Evolutionary conservation across 257 asterid species (phyloP).

Genomic region (Solanum neorickii): DNA sequence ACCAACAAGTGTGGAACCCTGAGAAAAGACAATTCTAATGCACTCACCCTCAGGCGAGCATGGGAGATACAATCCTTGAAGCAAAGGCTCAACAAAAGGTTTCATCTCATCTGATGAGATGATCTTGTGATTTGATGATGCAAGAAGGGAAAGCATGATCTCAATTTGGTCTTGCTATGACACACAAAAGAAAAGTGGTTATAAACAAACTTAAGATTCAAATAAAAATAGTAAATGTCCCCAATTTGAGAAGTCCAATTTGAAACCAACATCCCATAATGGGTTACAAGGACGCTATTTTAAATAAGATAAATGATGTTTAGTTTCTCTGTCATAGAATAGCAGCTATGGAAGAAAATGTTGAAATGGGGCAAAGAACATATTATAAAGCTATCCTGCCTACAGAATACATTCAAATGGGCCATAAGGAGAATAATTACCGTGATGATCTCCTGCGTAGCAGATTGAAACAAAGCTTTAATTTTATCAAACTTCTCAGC

Average conservation of each 20-base stretch:
- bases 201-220: not conserved
- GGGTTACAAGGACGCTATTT: not conserved
- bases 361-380: not conserved
- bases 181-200: constrained; percentile 4
- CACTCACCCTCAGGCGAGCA: constrained; percentile 39
- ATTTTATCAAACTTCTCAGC: constrained; percentile 39
- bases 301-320: not conserved
- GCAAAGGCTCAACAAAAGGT: constrained; percentile 50
- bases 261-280: not conserved
- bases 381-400: not conserved
- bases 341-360: not conserved
- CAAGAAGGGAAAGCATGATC: constrained; percentile 38
- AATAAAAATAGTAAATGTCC: not conserved
- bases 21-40: not conserved
- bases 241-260: not conserved
- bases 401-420: not conserved
- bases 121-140: constrained; percentile 46
- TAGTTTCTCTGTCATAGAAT: not conserved
- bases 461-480: constrained; percentile 27
- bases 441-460: constrained; percentile 13
- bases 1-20: not conserved
- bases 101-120: not conserved
- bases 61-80: constrained; percentile 37
- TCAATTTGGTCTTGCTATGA: constrained; percentile 23
- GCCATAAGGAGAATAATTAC: constrained; percentile 19